Evolutionary conservation across 2,329 filamentous ascomycete genomes (phyloP).

Genomic region (Trichoderma hamatum): DNA sequence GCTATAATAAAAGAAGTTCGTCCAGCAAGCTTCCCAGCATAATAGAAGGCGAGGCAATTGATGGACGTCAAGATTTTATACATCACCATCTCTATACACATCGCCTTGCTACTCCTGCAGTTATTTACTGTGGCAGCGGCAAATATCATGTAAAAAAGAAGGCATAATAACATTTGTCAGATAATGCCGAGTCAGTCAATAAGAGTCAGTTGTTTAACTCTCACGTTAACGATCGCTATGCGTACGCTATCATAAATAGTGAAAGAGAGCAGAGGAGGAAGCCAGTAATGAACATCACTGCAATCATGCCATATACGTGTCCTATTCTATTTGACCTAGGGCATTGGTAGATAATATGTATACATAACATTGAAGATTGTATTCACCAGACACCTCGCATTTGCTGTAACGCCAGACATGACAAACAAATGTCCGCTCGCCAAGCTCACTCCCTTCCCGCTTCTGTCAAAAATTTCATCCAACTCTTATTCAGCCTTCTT

Average conservation of each 20-base stretch:
- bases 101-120: not conserved
- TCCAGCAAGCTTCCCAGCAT: not conserved
- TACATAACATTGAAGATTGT: not conserved
- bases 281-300: not conserved
- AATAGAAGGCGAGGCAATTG: not conserved
- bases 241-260: not conserved
- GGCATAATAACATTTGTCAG: not conserved
- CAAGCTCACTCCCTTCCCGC: not conserved
- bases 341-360: not conserved
- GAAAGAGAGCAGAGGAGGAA: not conserved
- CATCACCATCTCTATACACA: not conserved
- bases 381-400: not conserved
- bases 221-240: not conserved
- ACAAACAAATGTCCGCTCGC: not conserved
- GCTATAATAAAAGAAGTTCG: not conserved
- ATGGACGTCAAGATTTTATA: not conserved
- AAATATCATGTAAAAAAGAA: not conserved
- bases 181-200: not conserved
- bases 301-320: slow-evolving; percentile 3
- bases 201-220: not conserved
- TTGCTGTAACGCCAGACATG: slow-evolving; percentile 4
- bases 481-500: slow-evolving; percentile 39
- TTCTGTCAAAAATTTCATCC: not conserved
- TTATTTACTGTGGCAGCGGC: not conserved
- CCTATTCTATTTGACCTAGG: not conserved